Percentiles rank a stretch among this genome's conserved stretches.
Evolutionary conservation across 2,329 filamentous ascomycete genomes (phyloP).

Genomic region (Zalaria obscura): DNA sequence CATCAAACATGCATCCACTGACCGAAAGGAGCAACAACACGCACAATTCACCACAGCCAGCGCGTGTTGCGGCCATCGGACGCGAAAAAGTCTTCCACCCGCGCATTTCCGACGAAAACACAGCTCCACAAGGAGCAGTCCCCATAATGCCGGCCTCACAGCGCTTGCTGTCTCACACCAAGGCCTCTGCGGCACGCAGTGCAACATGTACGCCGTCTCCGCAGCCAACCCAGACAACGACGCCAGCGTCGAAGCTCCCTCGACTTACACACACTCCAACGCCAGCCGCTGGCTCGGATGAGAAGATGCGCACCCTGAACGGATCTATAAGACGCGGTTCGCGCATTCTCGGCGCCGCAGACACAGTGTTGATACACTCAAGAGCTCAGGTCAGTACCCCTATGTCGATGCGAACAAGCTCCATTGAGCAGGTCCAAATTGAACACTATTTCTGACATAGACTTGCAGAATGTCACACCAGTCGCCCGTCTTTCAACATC

Average conservation of each 20-base stretch:
- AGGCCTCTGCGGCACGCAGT: conserved; percentile 13
- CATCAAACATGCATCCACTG: conserved; percentile 7
- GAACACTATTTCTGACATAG: not conserved
- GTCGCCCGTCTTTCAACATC: not conserved
- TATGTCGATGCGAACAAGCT: not conserved
- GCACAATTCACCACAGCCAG: conserved; percentile 1
- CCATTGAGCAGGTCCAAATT: not conserved
- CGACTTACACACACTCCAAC: conserved; percentile 10
- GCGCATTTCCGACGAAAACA: conserved; percentile 9
- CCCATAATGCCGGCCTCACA: conserved; percentile 1
- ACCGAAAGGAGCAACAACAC: conserved; percentile 11
- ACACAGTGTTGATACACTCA: not conserved
- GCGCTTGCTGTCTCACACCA: conserved; percentile 13
- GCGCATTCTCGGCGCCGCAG: not conserved
- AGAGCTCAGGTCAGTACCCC: not conserved
- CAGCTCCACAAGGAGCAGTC: conserved; percentile 2
- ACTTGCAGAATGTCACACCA: not conserved
- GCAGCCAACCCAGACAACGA: conserved; percentile 1
- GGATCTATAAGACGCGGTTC: not conserved
- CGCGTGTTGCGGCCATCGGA: no score
- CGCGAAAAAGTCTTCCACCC: conserved; percentile 1
- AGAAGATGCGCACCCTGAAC: not conserved
- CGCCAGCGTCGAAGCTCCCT: conserved; percentile 16
- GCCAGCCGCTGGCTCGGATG: not conserved
- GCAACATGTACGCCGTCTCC: conserved; percentile 3